Percentiles rank a stretch among this genome's conserved stretches.
Evolutionary conservation across 495 filamentous ascomycete species (phyloP).

Genomic region (Hypoxylon perforatum): DNA sequence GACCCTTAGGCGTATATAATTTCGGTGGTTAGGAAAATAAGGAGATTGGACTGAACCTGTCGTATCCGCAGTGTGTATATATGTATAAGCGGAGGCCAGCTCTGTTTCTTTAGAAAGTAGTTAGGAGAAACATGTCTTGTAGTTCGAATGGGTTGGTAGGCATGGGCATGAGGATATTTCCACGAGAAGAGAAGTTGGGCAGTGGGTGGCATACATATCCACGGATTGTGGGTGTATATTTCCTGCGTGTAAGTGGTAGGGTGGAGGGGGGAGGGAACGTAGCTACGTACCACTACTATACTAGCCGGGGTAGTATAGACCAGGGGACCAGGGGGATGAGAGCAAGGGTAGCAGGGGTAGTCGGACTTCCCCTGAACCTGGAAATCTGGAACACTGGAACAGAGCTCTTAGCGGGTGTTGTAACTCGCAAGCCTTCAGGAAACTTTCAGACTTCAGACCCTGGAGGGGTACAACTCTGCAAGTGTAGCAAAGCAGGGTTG

Average conservation of each 20-base stretch:
- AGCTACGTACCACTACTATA: slow-evolving; percentile 37
- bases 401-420: slow-evolving; percentile 41
- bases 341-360: too few species aligned
- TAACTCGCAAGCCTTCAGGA: slow-evolving; percentile 35
- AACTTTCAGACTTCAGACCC: slow-evolving; percentile 8
- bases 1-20: slow-evolving; percentile 16
- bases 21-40: slow-evolving; percentile 15
- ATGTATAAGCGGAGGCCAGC: slow-evolving; percentile 48
- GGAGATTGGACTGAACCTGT: slow-evolving; percentile 32
- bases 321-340: too few species aligned
- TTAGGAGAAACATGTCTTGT: slow-evolving; percentile 35
- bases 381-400: slow-evolving; percentile 45
- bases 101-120: slow-evolving; percentile 39
- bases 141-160: slow-evolving; percentile 13
- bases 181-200: slow-evolving; percentile 39
- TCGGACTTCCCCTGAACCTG: slow-evolving; percentile 45
- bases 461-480: too few species aligned
- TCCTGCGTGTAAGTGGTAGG: slow-evolving; percentile 22
- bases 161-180: slow-evolving; percentile 17
- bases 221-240: slow-evolving; percentile 7
- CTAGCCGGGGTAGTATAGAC: slow-evolving; percentile 16
- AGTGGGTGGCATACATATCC: slow-evolving; percentile 38
- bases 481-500: slow-evolving; percentile 4
- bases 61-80: slow-evolving; percentile 39
- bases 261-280: slow-evolving; percentile 21